Evolutionary conservation across 805 yeast species (phyloP).

Genomic region (Jamesozyma lodderae): DNA sequence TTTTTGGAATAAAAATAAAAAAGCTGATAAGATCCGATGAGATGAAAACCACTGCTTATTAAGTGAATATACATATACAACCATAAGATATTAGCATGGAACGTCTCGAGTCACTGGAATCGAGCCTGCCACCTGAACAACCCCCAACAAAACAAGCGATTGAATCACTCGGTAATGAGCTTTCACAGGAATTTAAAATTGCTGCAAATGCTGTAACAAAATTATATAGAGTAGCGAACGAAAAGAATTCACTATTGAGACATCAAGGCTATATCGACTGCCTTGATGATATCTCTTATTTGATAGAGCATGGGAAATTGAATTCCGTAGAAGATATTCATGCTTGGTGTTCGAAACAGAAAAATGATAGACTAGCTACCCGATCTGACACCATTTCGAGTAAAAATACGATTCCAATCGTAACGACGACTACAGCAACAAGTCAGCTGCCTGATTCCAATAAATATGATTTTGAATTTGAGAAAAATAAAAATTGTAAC

Average conservation of each 20-base stretch:
- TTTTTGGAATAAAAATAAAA: no score
- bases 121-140: conserved; percentile 26
- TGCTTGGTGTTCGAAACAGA: conserved; percentile 21
- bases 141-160: conserved; percentile 25
- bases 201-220: conserved; percentile 71
- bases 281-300: conserved; percentile 44
- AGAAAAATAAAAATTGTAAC: conserved; percentile 2
- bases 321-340: conserved; percentile 14
- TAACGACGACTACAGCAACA: not conserved
- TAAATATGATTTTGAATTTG: conserved; percentile 12
- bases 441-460: not conserved
- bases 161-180: conserved; percentile 37
- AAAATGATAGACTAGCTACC: conserved; percentile 11
- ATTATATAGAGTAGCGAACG: conserved; percentile 51
- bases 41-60: no score
- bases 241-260: conserved; percentile 39
- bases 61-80: no score
- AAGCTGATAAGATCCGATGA: no score
- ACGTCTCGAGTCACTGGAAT: conserved; percentile 15
- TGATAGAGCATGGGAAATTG: conserved; percentile 20
- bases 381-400: not conserved
- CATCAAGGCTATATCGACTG: conserved; percentile 57
- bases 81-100: no score
- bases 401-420: no score
- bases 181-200: conserved; percentile 54